Evolutionary conservation across 164 flowering plant genomes (phyloP).

Genomic region (Cinnamomum micranthum): DNA sequence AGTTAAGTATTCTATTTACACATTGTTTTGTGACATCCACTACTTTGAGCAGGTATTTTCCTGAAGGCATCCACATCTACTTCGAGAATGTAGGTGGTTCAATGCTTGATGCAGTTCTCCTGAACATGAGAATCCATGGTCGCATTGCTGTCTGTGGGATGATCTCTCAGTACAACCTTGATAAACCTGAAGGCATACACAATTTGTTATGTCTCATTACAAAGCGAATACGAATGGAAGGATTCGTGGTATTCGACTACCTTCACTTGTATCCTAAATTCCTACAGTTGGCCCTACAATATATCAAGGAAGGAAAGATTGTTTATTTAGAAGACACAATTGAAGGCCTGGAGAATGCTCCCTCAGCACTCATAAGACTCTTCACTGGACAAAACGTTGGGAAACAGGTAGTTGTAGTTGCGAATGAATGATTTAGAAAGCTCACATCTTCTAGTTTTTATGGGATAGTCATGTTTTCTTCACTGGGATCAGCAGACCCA

Average conservation of each 20-base stretch:
- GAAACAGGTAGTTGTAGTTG: slow-evolving; percentile 26
- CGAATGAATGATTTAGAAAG: slow-evolving; percentile 11
- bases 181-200: slow-evolving; percentile 27
- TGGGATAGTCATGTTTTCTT: too few relatives aligned
- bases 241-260: slow-evolving; percentile 25
- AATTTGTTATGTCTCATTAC: slow-evolving; percentile 21
- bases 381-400: slow-evolving; percentile 26
- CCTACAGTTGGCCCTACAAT: slow-evolving; percentile 21
- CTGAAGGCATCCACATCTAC: slow-evolving; percentile 32
- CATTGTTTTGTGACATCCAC: too few relatives aligned
- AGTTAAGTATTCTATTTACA: too few relatives aligned
- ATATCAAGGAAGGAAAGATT: slow-evolving; percentile 27
- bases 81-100: slow-evolving; percentile 41
- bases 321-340: slow-evolving; percentile 26
- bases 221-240: slow-evolving; percentile 30
- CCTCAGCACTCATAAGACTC: slow-evolving; percentile 24
- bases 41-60: slow-evolving; percentile 23
- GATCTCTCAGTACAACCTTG: slow-evolving; percentile 39
- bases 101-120: slow-evolving; percentile 42
- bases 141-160: slow-evolving; percentile 29
- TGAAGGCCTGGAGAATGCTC: slow-evolving; percentile 29
- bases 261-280: slow-evolving; percentile 29
- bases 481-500: too few relatives aligned
- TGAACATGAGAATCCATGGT: slow-evolving; percentile 33
- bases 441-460: too few relatives aligned